Conservation (phyloP, 2,329 filamentous ascomycete genomes). For the Nothophaeocryptopus gaeumannii region DNA sequence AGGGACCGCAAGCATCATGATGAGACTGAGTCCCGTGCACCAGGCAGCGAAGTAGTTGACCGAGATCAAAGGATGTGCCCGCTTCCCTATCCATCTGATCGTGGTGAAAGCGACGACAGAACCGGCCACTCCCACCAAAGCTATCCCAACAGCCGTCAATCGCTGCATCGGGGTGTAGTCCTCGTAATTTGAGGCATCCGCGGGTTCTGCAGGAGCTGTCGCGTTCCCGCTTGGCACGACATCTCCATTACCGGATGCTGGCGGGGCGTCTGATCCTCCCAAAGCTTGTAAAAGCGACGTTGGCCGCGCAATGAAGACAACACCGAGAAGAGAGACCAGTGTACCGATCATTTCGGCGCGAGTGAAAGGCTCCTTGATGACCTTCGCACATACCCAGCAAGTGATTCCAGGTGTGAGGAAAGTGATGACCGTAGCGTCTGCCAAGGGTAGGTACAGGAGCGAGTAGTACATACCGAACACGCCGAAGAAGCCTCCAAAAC, state of each 20-base stretch:
- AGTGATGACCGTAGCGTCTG: constrained; percentile 85
- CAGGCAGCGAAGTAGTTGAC: constrained; percentile 79
- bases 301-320: constrained; percentile 79
- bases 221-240: constrained; percentile 30
- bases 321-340: constrained; percentile 71
- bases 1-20: constrained; percentile 58
- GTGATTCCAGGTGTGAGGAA: constrained; percentile 78
- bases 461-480: constrained; percentile 75
- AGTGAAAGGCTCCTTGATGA: constrained; percentile 75
- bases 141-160: constrained; percentile 66
- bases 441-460: constrained; percentile 74
- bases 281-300: constrained; percentile 51
- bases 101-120: constrained; percentile 70
- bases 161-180: constrained; percentile 61
- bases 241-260: constrained; percentile 36
- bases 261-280: constrained; percentile 28
- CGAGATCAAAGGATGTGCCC: constrained; percentile 76
- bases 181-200: constrained; percentile 39
- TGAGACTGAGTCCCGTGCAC: constrained; percentile 65
- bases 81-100: constrained; percentile 74
- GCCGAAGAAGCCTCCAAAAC: constrained; percentile 70
- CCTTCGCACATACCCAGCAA: constrained; percentile 74
- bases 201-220: constrained; percentile 24
- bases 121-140: constrained; percentile 74
- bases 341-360: constrained; percentile 73